phyloP scores from a whole-genome alignment of 2,329 filamentous ascomycete species.

The Corniculantispora saksenae region DNA sequence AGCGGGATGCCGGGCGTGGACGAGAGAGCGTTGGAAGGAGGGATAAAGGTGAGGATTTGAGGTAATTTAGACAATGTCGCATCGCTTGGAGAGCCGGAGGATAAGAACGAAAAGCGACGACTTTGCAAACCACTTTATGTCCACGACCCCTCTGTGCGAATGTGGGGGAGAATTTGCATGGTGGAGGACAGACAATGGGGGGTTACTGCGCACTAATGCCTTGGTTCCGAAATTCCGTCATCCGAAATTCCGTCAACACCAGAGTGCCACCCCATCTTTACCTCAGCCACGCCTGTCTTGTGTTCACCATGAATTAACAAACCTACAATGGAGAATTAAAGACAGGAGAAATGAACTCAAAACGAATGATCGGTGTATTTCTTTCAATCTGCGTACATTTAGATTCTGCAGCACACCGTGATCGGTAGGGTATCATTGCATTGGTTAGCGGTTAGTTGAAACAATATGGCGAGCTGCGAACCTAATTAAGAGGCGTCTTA shows the following conservation, averaged over 20 bases:
- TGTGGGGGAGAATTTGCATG: slow-evolving; percentile 12
- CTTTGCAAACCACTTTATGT: slow-evolving; percentile 20
- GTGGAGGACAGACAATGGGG: background rate
- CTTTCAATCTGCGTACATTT: background rate
- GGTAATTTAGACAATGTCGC: slow-evolving; percentile 1
- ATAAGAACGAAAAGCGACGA: slow-evolving; percentile 7
- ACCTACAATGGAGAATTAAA: background rate
- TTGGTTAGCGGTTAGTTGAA: background rate
- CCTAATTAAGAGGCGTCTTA: background rate
- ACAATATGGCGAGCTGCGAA: background rate
- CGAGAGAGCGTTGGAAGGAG: background rate
- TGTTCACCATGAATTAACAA: background rate
- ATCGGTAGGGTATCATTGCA: background rate
- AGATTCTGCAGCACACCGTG: background rate
- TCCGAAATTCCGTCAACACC: slow-evolving; percentile 8
- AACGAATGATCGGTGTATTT: background rate
- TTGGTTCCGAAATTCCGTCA: slow-evolving; percentile 11
- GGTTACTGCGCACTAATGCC: background rate
- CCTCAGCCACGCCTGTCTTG: background rate
- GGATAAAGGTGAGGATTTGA: background rate
- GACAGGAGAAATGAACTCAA: background rate
- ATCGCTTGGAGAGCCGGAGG: background rate
- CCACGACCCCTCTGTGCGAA: slow-evolving; percentile 28
- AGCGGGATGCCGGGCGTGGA: background rate
- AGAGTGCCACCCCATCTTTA: background rate